Conservation (phyloP, 2,329 filamentous ascomycete species). For the Talaromyces funiculosus region DNA sequence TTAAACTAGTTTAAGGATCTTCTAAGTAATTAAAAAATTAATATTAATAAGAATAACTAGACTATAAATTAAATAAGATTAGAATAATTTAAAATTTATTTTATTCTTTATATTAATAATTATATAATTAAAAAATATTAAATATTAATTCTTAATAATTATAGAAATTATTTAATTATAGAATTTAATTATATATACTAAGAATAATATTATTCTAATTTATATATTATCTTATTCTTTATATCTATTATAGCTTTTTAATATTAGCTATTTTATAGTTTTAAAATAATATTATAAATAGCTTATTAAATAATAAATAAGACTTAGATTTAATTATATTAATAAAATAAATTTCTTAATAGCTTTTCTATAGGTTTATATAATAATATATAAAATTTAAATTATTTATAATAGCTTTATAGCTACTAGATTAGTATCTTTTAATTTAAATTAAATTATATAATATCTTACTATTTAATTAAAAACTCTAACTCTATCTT, state of each 20-base stretch:
- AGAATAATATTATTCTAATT: neutral
- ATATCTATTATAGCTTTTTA: neutral
- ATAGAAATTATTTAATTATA: no score
- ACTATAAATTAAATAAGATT: neutral
- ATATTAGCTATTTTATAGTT: neutral
- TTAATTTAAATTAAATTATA: neutral
- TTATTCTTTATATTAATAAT: neutral
- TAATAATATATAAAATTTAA: neutral
- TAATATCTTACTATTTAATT: neutral
- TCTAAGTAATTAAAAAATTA: no score
- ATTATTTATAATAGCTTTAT: neutral
- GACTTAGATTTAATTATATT: neutral
- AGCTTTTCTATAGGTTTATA: neutral
- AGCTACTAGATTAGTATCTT: neutral
- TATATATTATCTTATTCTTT: neutral
- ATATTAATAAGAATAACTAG: neutral
- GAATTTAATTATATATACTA: neutral
- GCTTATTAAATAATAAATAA: neutral
- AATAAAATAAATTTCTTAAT: neutral
- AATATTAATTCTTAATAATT: no score
- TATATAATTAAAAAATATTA: neutral
- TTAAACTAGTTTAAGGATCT: no score
- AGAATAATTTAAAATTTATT: neutral
- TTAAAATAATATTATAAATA: neutral
- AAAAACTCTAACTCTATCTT: no score